Conservation (phyloP, 805 yeast species). For the Myxozyma geophila region DNA sequence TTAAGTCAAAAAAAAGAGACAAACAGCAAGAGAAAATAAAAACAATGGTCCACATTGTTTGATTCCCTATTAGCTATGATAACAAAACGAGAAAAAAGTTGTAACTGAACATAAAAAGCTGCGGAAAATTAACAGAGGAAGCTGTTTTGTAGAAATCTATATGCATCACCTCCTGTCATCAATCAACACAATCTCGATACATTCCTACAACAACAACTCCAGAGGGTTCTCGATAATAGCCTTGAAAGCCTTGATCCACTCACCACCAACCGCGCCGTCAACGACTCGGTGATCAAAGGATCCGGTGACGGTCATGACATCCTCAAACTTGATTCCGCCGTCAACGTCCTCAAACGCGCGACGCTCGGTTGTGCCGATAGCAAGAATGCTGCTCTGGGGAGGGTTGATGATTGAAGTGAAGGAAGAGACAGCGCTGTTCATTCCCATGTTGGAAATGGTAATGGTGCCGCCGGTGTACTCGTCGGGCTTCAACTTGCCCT, state of each 20-base stretch:
- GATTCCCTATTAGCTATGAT: too few species aligned
- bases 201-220: slow-evolving; percentile 75
- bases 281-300: slow-evolving; percentile 97
- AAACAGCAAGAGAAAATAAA: too few species aligned
- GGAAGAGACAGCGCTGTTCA: slow-evolving; percentile 90
- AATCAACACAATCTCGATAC: too few species aligned
- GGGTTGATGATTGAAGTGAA: slow-evolving; percentile 98
- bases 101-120: too few species aligned
- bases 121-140: too few species aligned
- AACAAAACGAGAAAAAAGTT: too few species aligned
- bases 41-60: too few species aligned
- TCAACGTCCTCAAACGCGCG: slow-evolving; percentile 93
- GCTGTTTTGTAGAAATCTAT: too few species aligned
- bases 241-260: slow-evolving; percentile 92
- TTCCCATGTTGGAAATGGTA: slow-evolving; percentile 97
- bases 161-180: too few species aligned
- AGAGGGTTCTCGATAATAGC: slow-evolving; percentile 92
- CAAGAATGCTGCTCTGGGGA: slow-evolving; percentile 93
- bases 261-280: slow-evolving; percentile 98
- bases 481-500: slow-evolving; percentile 88
- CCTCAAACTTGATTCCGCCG: slow-evolving; percentile 90
- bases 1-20: neutral
- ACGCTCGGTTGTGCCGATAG: slow-evolving; percentile 91
- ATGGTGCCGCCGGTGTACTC: slow-evolving; percentile 99
- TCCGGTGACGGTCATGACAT: slow-evolving; percentile 89